phyloP scores from a whole-genome alignment of 495 filamentous ascomycete species.

The Hyaloscypha variabilis region DNA sequence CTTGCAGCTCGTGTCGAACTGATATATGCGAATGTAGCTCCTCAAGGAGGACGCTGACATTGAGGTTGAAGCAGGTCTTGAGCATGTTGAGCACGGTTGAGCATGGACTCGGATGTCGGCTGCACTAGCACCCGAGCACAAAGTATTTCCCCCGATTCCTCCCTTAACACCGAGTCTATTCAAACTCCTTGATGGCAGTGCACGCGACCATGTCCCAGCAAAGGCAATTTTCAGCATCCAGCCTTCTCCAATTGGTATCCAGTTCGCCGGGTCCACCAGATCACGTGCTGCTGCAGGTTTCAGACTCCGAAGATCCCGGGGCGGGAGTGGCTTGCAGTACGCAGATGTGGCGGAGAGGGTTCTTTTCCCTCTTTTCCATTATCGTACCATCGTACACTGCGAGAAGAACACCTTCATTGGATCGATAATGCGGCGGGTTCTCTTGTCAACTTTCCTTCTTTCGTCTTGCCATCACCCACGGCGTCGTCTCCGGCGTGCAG shows the following conservation, averaged over 20 bases:
- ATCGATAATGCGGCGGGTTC: neutral
- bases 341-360: neutral
- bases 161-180: neutral
- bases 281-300: neutral
- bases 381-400: neutral
- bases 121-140: neutral
- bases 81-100: no score
- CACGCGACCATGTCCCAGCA: neutral
- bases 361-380: neutral
- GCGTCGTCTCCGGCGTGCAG: neutral
- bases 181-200: neutral
- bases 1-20: no score
- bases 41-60: no score
- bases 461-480: neutral
- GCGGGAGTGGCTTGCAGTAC: neutral
- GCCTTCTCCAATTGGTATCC: neutral
- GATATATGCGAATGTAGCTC: no score
- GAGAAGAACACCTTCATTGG: neutral
- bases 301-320: neutral
- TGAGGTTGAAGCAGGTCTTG: no score
- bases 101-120: neutral
- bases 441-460: neutral
- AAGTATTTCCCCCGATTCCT: neutral
- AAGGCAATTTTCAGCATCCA: neutral
- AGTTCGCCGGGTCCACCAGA: neutral